A percentile compares a stretch with the other conserved stretches of the same genome.
These are phyloP conservation scores for Pseudomassariella vexata DNA, from an alignment of 2,329 filamentous ascomycete genomes.

Conservation along the genomic window DNA sequence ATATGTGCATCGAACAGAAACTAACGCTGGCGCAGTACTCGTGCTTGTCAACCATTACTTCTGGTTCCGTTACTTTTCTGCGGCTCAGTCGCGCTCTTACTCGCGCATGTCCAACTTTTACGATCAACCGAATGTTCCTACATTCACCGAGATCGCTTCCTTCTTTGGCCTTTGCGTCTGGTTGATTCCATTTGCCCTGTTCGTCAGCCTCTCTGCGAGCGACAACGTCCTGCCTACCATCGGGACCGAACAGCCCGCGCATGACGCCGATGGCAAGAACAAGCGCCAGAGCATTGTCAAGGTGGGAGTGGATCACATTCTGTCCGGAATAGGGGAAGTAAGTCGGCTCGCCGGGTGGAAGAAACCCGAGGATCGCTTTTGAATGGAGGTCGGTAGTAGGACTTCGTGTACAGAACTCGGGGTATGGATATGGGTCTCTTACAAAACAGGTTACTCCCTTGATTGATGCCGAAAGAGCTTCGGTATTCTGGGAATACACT, in stretches of 20 bases:
- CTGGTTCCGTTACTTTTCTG: conserved; percentile 92
- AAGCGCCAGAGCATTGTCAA: conserved; percentile 62
- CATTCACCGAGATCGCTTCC: conserved; percentile 89
- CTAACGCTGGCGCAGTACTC: conserved; percentile 49
- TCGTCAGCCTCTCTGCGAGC: conserved; percentile 87
- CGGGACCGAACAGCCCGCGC: conserved; percentile 61
- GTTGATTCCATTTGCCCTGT: conserved; percentile 91
- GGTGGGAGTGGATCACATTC: conserved; percentile 53
- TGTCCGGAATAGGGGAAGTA: conserved; percentile 45
- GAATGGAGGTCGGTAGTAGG: conserved; percentile 6
- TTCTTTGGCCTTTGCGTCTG: conserved; percentile 97
- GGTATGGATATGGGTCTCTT: conserved; percentile 7
- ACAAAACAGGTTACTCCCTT: not conserved
- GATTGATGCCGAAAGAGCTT: no score
- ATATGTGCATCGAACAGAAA: conserved; percentile 1
- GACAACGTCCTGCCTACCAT: conserved; percentile 95
- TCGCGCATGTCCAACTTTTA: conserved; percentile 54
- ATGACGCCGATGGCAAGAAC: conserved; percentile 38
- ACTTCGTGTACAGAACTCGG: conserved; percentile 3
- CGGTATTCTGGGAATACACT: no score
- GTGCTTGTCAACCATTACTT: conserved; percentile 89
- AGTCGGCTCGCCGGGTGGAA: conserved; percentile 33
- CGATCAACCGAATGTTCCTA: conserved; percentile 61
- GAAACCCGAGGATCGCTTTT: conserved; percentile 31
- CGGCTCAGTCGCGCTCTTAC: conserved; percentile 52